A percentile compares a stretch with the other conserved stretches of the same genome.
phyloP scores from a whole-genome alignment of 352 stramenopile species.

The Globisporangium middletonii region DNA sequence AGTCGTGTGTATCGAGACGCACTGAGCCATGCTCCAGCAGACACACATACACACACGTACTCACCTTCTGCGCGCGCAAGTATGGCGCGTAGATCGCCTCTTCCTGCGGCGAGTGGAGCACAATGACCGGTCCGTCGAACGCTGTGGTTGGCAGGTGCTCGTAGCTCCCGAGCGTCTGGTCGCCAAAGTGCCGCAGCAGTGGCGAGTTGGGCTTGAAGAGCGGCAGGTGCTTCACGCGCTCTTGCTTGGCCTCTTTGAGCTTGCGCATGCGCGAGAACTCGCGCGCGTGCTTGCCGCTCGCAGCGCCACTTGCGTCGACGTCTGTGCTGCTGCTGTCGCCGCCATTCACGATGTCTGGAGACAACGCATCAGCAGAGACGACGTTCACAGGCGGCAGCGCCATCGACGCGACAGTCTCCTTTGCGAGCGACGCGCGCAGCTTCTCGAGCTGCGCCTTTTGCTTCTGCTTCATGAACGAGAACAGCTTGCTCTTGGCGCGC shows the following conservation, averaged over 20 bases:
- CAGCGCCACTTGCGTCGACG: not conserved
- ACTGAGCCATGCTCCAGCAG: not conserved
- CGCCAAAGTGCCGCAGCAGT: constrained; percentile 40
- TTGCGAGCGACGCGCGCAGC: constrained; percentile 24
- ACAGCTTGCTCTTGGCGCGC: constrained; percentile 14
- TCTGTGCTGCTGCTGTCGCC: not conserved
- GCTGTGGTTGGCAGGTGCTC: constrained; percentile 36
- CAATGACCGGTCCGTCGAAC: constrained; percentile 49
- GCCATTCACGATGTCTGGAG: not conserved
- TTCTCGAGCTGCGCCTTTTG: constrained; percentile 41
- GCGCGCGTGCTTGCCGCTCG: constrained; percentile 12
- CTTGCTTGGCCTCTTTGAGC: constrained; percentile 43
- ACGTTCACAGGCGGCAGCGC: constrained; percentile 3
- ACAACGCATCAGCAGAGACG: not conserved
- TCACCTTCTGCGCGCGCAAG: constrained; percentile 43
- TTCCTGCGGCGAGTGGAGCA: constrained; percentile 60
- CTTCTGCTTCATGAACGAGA: constrained; percentile 30
- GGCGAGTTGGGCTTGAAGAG: constrained; percentile 60
- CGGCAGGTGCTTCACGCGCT: constrained; percentile 54
- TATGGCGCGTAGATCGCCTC: constrained; percentile 44
- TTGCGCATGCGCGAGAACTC: constrained; percentile 52
- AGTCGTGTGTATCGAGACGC: not conserved
- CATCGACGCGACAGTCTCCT: constrained; percentile 14
- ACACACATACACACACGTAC: not conserved
- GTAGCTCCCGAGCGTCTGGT: constrained; percentile 42